Evolutionary conservation across 148 eudicot genomes (phyloP).

Genomic region (Simmondsia chinensis): DNA sequence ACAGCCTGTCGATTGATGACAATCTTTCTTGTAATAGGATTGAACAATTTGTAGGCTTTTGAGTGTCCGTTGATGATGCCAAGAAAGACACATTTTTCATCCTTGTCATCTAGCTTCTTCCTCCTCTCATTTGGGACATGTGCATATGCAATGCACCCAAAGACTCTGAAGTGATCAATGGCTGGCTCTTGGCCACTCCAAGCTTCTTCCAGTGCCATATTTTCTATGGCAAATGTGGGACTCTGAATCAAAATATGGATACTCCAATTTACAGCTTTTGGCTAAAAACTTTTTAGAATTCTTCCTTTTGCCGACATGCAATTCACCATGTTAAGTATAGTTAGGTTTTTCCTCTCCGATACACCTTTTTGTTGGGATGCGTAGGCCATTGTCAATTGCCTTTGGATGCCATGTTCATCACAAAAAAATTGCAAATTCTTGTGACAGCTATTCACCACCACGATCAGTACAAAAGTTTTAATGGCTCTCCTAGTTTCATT

Average conservation of each 20-base stretch:
- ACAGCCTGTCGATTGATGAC: neutral
- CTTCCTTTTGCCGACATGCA: neutral
- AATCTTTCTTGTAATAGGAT: neutral
- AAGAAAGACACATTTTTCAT: too few species aligned
- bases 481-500: slow-evolving; percentile 2
- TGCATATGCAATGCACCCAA: slow-evolving; percentile 5
- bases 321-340: slow-evolving; percentile 2
- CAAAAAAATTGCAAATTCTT: slow-evolving; percentile 8
- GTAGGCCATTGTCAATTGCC: neutral
- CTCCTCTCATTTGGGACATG: too few species aligned
- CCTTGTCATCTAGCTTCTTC: too few species aligned
- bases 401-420: slow-evolving; percentile 2
- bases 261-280: neutral
- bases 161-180: neutral
- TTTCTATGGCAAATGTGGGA: neutral
- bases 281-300: neutral
- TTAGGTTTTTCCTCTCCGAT: neutral
- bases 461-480: slow-evolving; percentile 2
- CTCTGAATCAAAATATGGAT: neutral
- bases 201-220: slow-evolving; percentile 2
- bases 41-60: neutral
- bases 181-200: slow-evolving; percentile 1
- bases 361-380: neutral
- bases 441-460: slow-evolving; percentile 4
- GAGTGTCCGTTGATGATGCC: neutral